These are phyloP conservation scores for Puccinia coronata DNA, from an alignment of 1,284 basidiomycete genomes.

Conservation along the genomic window DNA sequence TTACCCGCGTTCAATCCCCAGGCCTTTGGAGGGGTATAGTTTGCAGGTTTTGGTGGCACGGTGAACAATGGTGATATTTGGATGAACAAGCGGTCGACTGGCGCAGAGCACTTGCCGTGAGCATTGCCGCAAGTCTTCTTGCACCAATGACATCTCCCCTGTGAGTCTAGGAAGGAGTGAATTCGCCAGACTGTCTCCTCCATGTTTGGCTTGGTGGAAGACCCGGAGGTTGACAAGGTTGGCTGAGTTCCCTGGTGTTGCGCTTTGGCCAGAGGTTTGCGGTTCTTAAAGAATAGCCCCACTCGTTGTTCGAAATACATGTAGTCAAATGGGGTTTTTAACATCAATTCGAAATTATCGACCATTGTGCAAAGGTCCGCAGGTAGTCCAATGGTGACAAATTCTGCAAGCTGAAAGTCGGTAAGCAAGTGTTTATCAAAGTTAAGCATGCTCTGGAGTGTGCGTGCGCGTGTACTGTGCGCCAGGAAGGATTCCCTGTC, in stretches of 20 bases:
- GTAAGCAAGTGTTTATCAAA: neutral
- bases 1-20: too few relatives aligned
- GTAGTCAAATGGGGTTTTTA: neutral
- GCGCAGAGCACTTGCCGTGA: neutral
- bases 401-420: neutral
- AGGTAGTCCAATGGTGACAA: neutral
- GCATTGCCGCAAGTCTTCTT: constrained; percentile 4
- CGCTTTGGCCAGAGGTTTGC: neutral
- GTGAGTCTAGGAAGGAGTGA: neutral
- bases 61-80: neutral
- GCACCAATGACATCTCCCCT: constrained; percentile 11
- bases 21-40: too few relatives aligned
- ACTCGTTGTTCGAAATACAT: too few relatives aligned
- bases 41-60: neutral
- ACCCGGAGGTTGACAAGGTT: too few relatives aligned
- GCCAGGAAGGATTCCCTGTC: neutral
- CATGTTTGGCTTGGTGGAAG: too few relatives aligned
- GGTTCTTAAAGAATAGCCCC: neutral
- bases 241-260: too few relatives aligned
- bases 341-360: neutral
- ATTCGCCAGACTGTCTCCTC: constrained; percentile 21
- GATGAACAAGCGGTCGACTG: neutral
- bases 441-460: constrained; percentile 14
- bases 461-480: neutral
- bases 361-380: neutral